A percentile compares a stretch with the other conserved stretches of the same genome.
Evolutionary conservation across 2,329 filamentous ascomycete genomes (phyloP).

Genomic region (Pseudocercospora eumusae): DNA sequence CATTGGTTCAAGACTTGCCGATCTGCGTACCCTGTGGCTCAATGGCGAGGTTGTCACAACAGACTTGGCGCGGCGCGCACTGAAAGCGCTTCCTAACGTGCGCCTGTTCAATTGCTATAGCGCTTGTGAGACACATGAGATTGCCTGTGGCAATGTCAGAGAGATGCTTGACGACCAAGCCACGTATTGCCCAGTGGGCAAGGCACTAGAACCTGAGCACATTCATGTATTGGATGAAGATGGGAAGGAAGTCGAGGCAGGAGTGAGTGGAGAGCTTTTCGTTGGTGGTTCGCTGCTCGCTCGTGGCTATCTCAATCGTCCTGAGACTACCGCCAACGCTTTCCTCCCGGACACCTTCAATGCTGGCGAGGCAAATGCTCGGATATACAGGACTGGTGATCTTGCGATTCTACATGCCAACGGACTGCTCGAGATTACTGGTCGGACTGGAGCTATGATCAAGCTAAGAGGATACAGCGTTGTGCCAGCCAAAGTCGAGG

Average conservation of each 20-base stretch:
- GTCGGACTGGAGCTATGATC: conserved; percentile 76
- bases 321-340: conserved; percentile 72
- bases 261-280: conserved; percentile 70
- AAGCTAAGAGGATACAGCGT: conserved; percentile 78
- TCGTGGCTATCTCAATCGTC: conserved; percentile 76
- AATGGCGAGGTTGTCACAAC: conserved; percentile 83
- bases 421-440: conserved; percentile 72
- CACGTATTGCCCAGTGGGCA: conserved; percentile 72
- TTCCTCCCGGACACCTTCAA: conserved; percentile 69
- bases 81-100: conserved; percentile 67
- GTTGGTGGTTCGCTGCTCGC: conserved; percentile 74
- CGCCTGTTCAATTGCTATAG: conserved; percentile 79
- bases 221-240: conserved; percentile 73
- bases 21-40: conserved; percentile 72
- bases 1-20: conserved; percentile 63
- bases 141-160: conserved; percentile 73
- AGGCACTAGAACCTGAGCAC: conserved; percentile 65
- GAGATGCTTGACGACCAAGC: conserved; percentile 63
- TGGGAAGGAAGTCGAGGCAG: conserved; percentile 63
- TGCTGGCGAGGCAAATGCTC: conserved; percentile 55
- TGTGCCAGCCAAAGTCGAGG: conserved; percentile 74
- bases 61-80: conserved; percentile 68
- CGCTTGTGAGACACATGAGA: conserved; percentile 79
- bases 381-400: conserved; percentile 76
- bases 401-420: conserved; percentile 66